These are phyloP conservation scores for Ustilago tritici DNA, from an alignment of 1,284 basidiomycete species.

Conservation along the genomic window DNA sequence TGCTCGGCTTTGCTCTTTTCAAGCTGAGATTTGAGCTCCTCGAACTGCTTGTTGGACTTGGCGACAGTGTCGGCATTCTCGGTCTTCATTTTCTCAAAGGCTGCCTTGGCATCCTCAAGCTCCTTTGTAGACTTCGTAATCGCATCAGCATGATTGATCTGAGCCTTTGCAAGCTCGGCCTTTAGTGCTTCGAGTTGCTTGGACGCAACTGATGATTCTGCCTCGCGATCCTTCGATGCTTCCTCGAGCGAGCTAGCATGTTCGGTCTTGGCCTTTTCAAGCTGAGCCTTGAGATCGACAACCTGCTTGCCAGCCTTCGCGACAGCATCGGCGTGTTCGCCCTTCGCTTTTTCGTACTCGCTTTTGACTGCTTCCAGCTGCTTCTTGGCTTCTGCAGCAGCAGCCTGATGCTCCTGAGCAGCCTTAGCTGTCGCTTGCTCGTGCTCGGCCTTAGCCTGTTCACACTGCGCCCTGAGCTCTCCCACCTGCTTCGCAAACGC, in stretches of 20 bases:
- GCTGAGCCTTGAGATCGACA: conserved; percentile 17
- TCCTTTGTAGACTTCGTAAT: conserved; percentile 1
- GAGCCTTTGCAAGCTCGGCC: conserved; percentile 1
- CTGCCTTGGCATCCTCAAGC: background rate
- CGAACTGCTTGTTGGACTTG: conserved; percentile 3
- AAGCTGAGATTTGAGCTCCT: background rate
- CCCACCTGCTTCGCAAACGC: conserved; percentile 6
- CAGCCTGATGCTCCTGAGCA: conserved; percentile 12
- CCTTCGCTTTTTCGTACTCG: conserved; percentile 33
- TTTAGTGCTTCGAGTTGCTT: conserved; percentile 15
- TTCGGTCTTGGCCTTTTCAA: conserved; percentile 29
- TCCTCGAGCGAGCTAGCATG: conserved; percentile 9
- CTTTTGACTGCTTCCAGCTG: conserved; percentile 8
- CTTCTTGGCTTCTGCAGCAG: conserved; percentile 8
- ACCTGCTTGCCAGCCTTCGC: conserved; percentile 13
- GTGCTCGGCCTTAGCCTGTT: conserved; percentile 5
- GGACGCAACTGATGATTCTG: background rate
- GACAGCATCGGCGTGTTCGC: conserved; percentile 12
- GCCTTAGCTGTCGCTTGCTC: background rate
- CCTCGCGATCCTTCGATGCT: conserved; percentile 6
- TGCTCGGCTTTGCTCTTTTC: conserved; percentile 17
- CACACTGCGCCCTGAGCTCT: conserved; percentile 15
- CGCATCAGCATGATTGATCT: background rate
- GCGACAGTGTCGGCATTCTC: conserved; percentile 9
- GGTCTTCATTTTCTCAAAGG: conserved; percentile 13